Evolutionary conservation across 805 yeast genomes (phyloP).

Genomic region (Clavispora fructus): DNA sequence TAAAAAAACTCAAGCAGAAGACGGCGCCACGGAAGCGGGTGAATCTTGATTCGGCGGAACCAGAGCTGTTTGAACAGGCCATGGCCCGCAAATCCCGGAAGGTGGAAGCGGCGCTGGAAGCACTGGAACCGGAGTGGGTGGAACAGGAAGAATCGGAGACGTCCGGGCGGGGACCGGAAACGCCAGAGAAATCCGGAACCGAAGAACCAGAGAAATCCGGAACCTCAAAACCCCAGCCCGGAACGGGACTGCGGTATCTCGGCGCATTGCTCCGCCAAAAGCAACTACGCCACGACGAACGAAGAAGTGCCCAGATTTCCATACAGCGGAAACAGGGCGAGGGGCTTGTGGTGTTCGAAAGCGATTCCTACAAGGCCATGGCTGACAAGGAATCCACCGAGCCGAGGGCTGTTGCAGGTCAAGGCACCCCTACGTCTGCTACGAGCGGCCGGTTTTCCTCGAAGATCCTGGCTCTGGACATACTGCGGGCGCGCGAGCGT

Average conservation of each 20-base stretch:
- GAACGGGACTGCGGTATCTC: not conserved
- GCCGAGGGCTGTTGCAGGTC: too few relatives aligned
- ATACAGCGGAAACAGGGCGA: not conserved
- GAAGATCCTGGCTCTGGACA: not conserved
- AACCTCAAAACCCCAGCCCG: too few relatives aligned
- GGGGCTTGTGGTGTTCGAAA: conserved; percentile 1
- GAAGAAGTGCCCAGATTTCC: not conserved
- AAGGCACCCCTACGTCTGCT: too few relatives aligned
- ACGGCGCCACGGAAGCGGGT: not conserved
- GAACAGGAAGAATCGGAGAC: too few relatives aligned
- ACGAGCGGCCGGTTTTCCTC: too few relatives aligned
- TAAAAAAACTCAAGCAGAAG: not conserved
- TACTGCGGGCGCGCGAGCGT: not conserved
- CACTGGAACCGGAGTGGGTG: too few relatives aligned
- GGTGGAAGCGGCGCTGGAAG: too few relatives aligned
- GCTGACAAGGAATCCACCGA: not conserved
- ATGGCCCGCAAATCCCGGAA: not conserved
- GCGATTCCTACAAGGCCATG: not conserved
- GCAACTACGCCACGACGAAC: not conserved
- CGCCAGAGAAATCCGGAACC: too few relatives aligned
- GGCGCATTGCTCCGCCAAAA: not conserved
- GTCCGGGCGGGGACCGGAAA: too few relatives aligned
- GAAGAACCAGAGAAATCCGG: too few relatives aligned
- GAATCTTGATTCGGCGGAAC: not conserved
- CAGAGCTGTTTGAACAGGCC: not conserved